Evolutionary conservation across 2,329 filamentous ascomycete species (phyloP).

Genomic region (Alternaria gansuensis): DNA sequence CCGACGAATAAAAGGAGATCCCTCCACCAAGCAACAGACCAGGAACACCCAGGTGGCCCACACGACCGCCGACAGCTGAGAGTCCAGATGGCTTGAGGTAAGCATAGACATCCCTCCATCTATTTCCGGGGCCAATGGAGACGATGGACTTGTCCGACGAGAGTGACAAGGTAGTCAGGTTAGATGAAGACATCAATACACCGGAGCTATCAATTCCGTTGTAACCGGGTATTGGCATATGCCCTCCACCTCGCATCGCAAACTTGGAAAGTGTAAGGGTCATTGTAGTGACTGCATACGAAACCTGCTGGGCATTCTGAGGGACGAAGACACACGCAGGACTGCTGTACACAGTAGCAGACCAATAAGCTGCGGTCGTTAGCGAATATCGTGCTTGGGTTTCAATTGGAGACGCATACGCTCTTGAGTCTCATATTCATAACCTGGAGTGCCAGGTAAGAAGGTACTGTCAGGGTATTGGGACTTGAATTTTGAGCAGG

Average conservation of each 20-base stretch:
- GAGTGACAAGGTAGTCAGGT: slow-evolving; percentile 33
- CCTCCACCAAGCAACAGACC: slow-evolving; percentile 43
- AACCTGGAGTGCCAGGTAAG: neutral
- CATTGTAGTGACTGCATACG: slow-evolving; percentile 28
- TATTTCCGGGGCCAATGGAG: slow-evolving; percentile 41
- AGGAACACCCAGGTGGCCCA: slow-evolving; percentile 44
- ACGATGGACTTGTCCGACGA: slow-evolving; percentile 36
- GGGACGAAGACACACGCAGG: slow-evolving; percentile 38
- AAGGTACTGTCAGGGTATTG: slow-evolving; percentile 6
- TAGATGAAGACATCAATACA: slow-evolving; percentile 28
- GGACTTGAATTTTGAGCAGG: slow-evolving; percentile 2
- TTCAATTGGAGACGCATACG: neutral
- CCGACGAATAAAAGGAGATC: slow-evolving; percentile 32
- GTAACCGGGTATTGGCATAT: slow-evolving; percentile 35
- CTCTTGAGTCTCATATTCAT: slow-evolving; percentile 5
- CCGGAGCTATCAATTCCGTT: slow-evolving; percentile 30
- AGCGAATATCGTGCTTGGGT: neutral
- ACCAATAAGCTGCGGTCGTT: slow-evolving; percentile 18
- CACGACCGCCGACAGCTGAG: slow-evolving; percentile 41
- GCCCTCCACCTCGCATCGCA: slow-evolving; percentile 35
- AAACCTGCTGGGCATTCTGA: slow-evolving; percentile 28
- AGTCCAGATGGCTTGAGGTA: slow-evolving; percentile 34
- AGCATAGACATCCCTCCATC: slow-evolving; percentile 44
- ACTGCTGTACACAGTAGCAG: slow-evolving; percentile 18
- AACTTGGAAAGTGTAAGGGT: slow-evolving; percentile 26